These are phyloP conservation scores for Arachis hypogaea DNA, from an alignment of 306 rosid genomes.

Conservation along the genomic window DNA sequence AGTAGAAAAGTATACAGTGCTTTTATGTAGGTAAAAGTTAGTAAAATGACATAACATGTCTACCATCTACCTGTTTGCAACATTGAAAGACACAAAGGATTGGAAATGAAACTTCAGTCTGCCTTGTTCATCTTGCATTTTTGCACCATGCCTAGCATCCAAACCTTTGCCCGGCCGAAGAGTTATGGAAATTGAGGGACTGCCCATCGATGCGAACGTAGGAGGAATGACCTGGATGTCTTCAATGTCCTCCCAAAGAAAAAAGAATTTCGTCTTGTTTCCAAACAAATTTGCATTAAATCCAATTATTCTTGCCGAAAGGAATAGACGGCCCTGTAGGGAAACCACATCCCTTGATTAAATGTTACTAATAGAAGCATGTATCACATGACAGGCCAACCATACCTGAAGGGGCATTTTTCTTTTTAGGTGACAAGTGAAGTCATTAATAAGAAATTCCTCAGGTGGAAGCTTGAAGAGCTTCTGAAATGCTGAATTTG, in stretches of 20 bases:
- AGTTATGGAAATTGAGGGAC: slow-evolving; percentile 79
- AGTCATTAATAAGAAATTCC: slow-evolving; percentile 97
- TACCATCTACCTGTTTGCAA: slow-evolving; percentile 74
- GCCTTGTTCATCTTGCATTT: slow-evolving; percentile 82
- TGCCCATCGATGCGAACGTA: slow-evolving; percentile 91
- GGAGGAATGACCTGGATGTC: slow-evolving; percentile 78
- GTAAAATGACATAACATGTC: slow-evolving; percentile 25
- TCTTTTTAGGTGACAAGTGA: slow-evolving; percentile 90
- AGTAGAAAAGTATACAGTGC: background rate
- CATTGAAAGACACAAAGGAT: slow-evolving; percentile 92
- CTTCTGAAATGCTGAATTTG: slow-evolving; percentile 94
- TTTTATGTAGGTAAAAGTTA: slow-evolving; percentile 13
- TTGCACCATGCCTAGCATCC: slow-evolving; percentile 94
- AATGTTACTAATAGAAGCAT: slow-evolving; percentile 34
- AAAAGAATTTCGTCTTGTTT: slow-evolving; percentile 83
- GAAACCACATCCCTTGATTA: slow-evolving; percentile 37
- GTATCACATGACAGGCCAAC: slow-evolving; percentile 25
- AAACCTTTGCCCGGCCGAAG: slow-evolving; percentile 81
- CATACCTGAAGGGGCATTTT: slow-evolving; percentile 95
- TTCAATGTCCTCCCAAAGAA: slow-evolving; percentile 97
- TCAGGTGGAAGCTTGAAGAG: slow-evolving; percentile 92
- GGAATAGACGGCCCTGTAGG: slow-evolving; percentile 86
- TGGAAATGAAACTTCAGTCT: slow-evolving; percentile 93
- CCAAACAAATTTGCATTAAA: slow-evolving; percentile 95
- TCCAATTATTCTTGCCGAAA: slow-evolving; percentile 91